Percentiles rank a stretch among this genome's conserved stretches.
phyloP scores from a whole-genome alignment of 352 stramenopile species.

The Discostella stelligera region DNA sequence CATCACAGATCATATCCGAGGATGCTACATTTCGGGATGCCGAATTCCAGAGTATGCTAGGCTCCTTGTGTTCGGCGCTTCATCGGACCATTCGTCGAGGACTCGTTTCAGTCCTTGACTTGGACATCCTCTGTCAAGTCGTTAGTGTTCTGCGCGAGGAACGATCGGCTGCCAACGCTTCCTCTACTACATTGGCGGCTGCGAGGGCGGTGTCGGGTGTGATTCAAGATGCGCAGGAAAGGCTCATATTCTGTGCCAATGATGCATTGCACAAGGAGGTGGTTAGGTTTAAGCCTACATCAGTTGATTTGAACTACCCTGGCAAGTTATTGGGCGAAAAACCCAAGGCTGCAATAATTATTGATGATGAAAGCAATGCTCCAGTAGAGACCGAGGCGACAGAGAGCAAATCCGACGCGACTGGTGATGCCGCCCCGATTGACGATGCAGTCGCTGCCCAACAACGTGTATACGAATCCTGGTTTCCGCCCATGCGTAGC shows the following conservation, averaged over 20 bases:
- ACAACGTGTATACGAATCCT: constrained; percentile 75
- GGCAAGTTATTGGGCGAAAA: constrained; percentile 65
- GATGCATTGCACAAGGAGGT: constrained; percentile 73
- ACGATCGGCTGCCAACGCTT: constrained; percentile 63
- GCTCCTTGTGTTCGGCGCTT: constrained; percentile 64
- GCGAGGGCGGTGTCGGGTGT: constrained; percentile 67
- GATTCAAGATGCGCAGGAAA: constrained; percentile 81
- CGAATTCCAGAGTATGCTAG: constrained; percentile 75
- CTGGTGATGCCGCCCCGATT: background rate
- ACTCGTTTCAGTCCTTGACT: constrained; percentile 71
- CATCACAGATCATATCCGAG: constrained; percentile 59
- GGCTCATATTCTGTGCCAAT: constrained; percentile 81
- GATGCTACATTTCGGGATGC: constrained; percentile 67
- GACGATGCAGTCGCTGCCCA: constrained; percentile 68
- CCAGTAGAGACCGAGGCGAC: background rate
- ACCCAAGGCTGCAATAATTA: constrained; percentile 32
- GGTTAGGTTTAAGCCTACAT: constrained; percentile 73
- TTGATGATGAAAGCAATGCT: constrained; percentile 24
- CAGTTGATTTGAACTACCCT: constrained; percentile 76
- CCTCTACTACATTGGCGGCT: constrained; percentile 60
- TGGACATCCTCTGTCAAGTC: constrained; percentile 79
- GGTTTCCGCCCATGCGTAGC: constrained; percentile 80
- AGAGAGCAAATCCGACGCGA: background rate
- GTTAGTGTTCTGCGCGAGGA: constrained; percentile 78
- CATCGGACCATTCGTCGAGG: constrained; percentile 76